Base-by-base conservation (phyloP, 768 basidiomycete species). In the Vishniacozyma victoriae region DNA sequence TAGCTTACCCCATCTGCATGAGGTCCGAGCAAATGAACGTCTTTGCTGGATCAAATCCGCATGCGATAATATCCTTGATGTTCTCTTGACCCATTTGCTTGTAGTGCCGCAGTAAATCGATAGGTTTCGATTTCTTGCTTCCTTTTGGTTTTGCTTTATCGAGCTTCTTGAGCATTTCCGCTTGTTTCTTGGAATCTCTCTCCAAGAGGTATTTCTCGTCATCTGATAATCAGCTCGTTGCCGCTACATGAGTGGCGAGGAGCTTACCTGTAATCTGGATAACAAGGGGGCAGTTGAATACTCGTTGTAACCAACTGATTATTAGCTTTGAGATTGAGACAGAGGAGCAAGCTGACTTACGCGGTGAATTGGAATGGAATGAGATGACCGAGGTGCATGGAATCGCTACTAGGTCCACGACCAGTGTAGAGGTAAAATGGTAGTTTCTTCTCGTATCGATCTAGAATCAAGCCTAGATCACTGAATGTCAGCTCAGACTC, bases 131-230 rank as follows among this genome's bases (percentile, higher is more conserved):
- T 9, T 9, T 9, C 29, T 33, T 33, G 29, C n/a, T 33, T n/a
- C n/a, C n/a, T n/a, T n/a, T n/a, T 26, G 62, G 62, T 44, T 64
- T 64, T 51, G 61, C 61, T 14, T 45, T 53, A 45, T 64, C 61
- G 59, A 58, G 52, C 51, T 62, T 65, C 46, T 65, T 65, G 52
- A 56, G 46, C 38, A 54, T 43, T 24, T 61, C 63, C 18, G 60
- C 60, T 50, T 68, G 66, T 24, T 69, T 69, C 51, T 69, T 69
- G 41, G 53, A 36, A 27, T 71, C 86, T 46, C 90, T 87, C 72
- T 97, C 93, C 80, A 99, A 95, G 39, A 99, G 73, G 77, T 97
- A 99, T 72, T 99, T 99, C 71, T 99, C 95, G 71, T 99, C 95
- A 64, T 99, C 95, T 65, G 11, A 11, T 14, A 36, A n/a, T 33